phyloP scores from a whole-genome alignment of 345 rosid genomes.

The Atalantia buxifolia region DNA sequence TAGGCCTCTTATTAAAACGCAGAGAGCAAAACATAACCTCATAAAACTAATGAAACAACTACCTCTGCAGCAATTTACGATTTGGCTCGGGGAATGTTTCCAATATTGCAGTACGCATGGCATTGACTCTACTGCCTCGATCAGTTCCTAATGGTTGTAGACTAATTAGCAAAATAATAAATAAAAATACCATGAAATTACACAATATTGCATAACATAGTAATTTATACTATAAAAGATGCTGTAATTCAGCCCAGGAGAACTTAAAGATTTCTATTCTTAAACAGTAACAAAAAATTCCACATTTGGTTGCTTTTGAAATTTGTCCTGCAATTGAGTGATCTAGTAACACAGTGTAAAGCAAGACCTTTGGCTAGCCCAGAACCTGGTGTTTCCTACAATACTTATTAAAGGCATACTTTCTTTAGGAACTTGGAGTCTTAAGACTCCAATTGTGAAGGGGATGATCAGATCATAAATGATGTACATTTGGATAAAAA shows the following conservation, averaged over 20 bases:
- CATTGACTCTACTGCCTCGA: slow-evolving; percentile 61
- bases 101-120: slow-evolving; percentile 81
- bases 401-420: neutral
- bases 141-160: slow-evolving; percentile 55
- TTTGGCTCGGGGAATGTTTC: slow-evolving; percentile 99
- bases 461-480: neutral
- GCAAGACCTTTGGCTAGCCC: neutral
- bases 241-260: neutral
- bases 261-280: neutral
- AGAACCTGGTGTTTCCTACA: neutral
- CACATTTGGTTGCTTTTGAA: neutral
- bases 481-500: neutral
- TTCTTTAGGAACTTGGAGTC: neutral
- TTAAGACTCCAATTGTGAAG: neutral
- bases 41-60: slow-evolving; percentile 10
- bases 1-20: neutral
- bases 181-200: neutral
- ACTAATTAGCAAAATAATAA: neutral
- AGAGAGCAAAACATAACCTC: slow-evolving; percentile 1
- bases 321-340: neutral
- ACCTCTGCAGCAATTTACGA: slow-evolving; percentile 93
- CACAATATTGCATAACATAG: neutral
- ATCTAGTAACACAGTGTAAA: neutral
- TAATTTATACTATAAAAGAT: neutral
- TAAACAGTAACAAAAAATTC: neutral